phyloP scores from a whole-genome alignment of 2,329 filamentous ascomycete genomes.

The Fusarium torulosum region DNA sequence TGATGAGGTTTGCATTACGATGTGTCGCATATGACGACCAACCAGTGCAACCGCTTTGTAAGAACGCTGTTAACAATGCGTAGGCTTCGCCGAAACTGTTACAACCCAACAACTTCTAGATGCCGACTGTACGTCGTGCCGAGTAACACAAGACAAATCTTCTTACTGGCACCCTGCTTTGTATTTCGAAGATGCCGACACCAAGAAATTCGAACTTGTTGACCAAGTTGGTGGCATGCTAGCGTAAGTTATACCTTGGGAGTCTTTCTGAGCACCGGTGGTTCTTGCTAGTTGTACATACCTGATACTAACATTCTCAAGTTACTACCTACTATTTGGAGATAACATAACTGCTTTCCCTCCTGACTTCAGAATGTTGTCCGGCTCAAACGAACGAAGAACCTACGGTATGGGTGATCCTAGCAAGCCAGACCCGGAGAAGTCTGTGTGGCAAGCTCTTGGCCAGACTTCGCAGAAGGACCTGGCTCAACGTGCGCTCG shows the following conservation, averaged over 20 bases:
- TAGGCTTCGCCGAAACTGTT: slow-evolving; percentile 74
- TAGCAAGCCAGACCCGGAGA: slow-evolving; percentile 71
- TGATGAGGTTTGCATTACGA: fast-evolving
- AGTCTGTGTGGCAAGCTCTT: slow-evolving; percentile 76
- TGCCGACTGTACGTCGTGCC: slow-evolving; percentile 83
- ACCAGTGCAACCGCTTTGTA: fast-evolving
- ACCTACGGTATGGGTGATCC: slow-evolving; percentile 78
- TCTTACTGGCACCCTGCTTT: slow-evolving; percentile 86
- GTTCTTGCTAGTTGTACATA: not conserved
- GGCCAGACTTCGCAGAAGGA: slow-evolving; percentile 75
- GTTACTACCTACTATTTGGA: slow-evolving; percentile 85
- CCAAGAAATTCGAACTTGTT: slow-evolving; percentile 76
- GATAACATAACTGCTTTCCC: slow-evolving; percentile 80
- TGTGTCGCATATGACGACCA: too few relatives aligned
- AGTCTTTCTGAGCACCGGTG: not conserved
- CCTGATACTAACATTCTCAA: slow-evolving; percentile 50
- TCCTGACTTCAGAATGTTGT: slow-evolving; percentile 82
- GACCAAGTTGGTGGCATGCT: slow-evolving; percentile 85
- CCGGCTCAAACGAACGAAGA: slow-evolving; percentile 76
- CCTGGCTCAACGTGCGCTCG: slow-evolving; percentile 83
- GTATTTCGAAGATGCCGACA: slow-evolving; percentile 77
- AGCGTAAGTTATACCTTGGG: slow-evolving; percentile 69
- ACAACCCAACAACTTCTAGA: slow-evolving; percentile 67
- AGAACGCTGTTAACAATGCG: slow-evolving; percentile 33
- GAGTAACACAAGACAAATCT: slow-evolving; percentile 84